phyloP scores from a whole-genome alignment of 2,329 filamentous ascomycete genomes.

The Penicillium expansum region DNA sequence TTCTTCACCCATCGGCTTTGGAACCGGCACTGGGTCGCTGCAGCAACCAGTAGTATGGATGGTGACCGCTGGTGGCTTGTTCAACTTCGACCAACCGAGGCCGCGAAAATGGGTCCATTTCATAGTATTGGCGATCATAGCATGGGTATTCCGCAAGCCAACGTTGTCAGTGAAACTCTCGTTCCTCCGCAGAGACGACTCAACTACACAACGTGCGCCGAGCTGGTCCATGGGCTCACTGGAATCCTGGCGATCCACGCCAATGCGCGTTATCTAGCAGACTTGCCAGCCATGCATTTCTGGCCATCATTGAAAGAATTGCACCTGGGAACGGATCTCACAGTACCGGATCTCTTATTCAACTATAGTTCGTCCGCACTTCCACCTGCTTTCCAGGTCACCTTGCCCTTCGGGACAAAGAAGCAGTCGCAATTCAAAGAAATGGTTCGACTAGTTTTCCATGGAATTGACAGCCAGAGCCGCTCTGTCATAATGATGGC shows the following conservation, averaged over 20 bases:
- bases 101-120: conserved; percentile 8
- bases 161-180: conserved; percentile 31
- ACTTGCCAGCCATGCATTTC: conserved; percentile 29
- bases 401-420: conserved; percentile 26
- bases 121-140: conserved; percentile 12
- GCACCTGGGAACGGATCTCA: conserved; percentile 29
- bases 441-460: conserved; percentile 39
- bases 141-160: conserved; percentile 25
- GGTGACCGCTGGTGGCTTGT: conserved; percentile 80
- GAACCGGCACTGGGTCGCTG: conserved; percentile 71
- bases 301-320: conserved; percentile 32
- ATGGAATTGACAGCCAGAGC: conserved; percentile 36
- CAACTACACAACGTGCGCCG: conserved; percentile 32
- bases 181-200: conserved; percentile 19
- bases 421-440: conserved; percentile 33
- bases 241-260: conserved; percentile 39
- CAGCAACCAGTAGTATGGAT: conserved; percentile 65
- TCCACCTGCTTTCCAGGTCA: conserved; percentile 31
- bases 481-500: conserved; percentile 37
- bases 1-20: conserved; percentile 57
- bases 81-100: conserved; percentile 27
- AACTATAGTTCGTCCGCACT: conserved; percentile 33
- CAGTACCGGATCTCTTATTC: conserved; percentile 37
- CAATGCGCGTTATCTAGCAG: conserved; percentile 36
- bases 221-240: conserved; percentile 36